A percentile compares a stretch with the other conserved stretches of the same genome.
These are phyloP conservation scores for Clitopilus passeckerianus DNA, from an alignment of 768 basidiomycete genomes.

Conservation along the genomic window DNA sequence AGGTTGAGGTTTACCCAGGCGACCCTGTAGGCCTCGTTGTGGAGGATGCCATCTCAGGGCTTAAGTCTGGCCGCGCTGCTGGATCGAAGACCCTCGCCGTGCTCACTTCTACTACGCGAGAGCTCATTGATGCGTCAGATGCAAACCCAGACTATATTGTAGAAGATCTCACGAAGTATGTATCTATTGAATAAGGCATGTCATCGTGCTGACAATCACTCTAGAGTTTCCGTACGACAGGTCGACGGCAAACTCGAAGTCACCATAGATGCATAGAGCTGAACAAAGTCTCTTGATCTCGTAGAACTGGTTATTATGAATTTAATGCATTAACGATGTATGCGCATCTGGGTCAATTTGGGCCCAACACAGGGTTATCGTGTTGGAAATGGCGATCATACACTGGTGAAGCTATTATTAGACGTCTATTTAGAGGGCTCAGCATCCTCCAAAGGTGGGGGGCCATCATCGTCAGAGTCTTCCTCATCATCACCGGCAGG, in stretches of 20 bases:
- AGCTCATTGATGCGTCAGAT: slow-evolving; percentile 43
- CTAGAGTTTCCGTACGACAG: slow-evolving; percentile 41
- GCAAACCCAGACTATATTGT: slow-evolving; percentile 65
- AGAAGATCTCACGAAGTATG: slow-evolving; percentile 61
- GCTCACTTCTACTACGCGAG: slow-evolving; percentile 70
- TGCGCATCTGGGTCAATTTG: neutral
- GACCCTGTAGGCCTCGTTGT: slow-evolving; percentile 65
- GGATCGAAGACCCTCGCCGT: slow-evolving; percentile 77
- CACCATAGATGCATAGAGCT: slow-evolving; percentile 29
- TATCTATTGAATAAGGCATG: neutral
- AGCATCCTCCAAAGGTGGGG: slow-evolving; percentile 77
- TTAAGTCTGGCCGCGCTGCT: slow-evolving; percentile 69
- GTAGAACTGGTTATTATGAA: no score
- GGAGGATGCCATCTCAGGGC: slow-evolving; percentile 86
- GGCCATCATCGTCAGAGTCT: slow-evolving; percentile 61
- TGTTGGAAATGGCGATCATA: neutral
- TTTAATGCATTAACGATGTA: no score
- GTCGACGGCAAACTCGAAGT: slow-evolving; percentile 43
- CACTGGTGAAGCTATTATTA: neutral
- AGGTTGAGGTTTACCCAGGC: neutral
- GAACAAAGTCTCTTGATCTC: no score
- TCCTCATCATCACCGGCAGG: slow-evolving; percentile 34
- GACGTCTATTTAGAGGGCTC: slow-evolving; percentile 34
- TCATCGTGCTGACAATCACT: neutral
- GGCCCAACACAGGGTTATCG: neutral